A percentile compares a stretch with the other conserved stretches of the same genome.
These are phyloP conservation scores for Aspergillus novoparasiticus DNA, from an alignment of 2,329 filamentous ascomycete genomes.

Conservation along the genomic window DNA sequence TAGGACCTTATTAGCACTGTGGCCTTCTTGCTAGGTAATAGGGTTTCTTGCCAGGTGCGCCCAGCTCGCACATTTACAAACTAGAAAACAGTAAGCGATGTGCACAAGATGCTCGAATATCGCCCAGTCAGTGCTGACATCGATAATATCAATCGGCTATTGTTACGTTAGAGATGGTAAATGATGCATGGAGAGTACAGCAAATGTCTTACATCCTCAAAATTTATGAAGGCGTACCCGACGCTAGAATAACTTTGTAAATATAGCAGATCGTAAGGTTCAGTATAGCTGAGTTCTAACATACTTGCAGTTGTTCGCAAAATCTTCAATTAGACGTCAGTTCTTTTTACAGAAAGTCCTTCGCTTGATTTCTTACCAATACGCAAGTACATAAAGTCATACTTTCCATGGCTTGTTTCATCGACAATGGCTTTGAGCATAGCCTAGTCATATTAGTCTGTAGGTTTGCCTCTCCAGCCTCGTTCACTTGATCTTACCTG, in stretches of 20 bases:
- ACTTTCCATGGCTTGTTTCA: conserved; percentile 75
- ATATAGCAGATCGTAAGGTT: not conserved
- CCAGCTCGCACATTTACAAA: conserved; percentile 73
- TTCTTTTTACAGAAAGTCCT: not conserved
- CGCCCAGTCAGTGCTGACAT: conserved; percentile 52
- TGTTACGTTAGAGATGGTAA: conserved; percentile 39
- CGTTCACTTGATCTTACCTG: conserved; percentile 43
- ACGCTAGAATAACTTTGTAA: conserved; percentile 59
- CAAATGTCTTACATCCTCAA: conserved; percentile 66
- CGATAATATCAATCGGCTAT: conserved; percentile 72
- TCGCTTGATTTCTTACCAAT: conserved; percentile 58
- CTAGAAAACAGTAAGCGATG: conserved; percentile 48
- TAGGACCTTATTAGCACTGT: conserved; percentile 12
- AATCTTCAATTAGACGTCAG: conserved; percentile 53
- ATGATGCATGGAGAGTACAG: not conserved
- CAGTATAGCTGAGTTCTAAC: conserved; percentile 34
- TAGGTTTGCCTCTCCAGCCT: not conserved
- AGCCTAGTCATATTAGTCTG: conserved; percentile 45
- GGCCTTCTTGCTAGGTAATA: conserved; percentile 13
- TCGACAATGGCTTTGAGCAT: conserved; percentile 81
- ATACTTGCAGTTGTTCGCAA: conserved; percentile 80
- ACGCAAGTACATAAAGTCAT: conserved; percentile 92
- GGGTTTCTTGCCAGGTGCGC: conserved; percentile 61
- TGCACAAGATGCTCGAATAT: conserved; percentile 6
- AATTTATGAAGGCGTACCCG: conserved; percentile 97